Evolutionary conservation across 768 basidiomycete genomes (phyloP), one percentile per base, ranked within the genome.

Genomic region (Rhodocollybia butyracea): DNA sequence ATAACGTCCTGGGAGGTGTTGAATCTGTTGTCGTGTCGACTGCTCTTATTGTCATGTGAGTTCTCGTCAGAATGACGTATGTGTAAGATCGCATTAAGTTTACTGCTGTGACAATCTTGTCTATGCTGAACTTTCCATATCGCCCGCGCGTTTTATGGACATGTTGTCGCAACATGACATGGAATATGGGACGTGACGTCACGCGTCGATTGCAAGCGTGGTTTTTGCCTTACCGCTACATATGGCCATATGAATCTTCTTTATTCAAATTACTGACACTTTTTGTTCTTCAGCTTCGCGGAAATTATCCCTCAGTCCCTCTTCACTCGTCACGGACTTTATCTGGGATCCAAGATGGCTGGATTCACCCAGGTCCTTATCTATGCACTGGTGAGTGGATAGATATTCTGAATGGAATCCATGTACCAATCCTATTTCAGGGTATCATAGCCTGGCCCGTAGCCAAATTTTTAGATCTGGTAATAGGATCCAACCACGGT

Each of bases 291-390:
- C 62, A 94, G 91, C 56, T 95, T 94, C 67, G 75, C 92, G 24
- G 92, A 95, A 72, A 91, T 95, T 59, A 94, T 95, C 58, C 93
- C 93, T 0, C 93, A 96, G 64, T 91, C 90, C 1, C 74, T 95
- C n/a, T 96, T 91, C 69, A 91, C 91, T 21, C 88, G 93, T 34
- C 88, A 93, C 74, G 93, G 94, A 21, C 79, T 95, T 4, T 90
- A 88, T 61, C 81, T 96, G 43, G 92, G 93, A 32, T 91, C 92
- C 8, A 89, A 90, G 64, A 89, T 91, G 87, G 92, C 88, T 0
- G 76, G 77, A 1, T 78, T 88, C 39, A 87, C 89, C 1, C 81
- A 76, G 34, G 60, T 79, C 31, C 70, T 95, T 32, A 88, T 94
- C 3, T 88, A 83, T 72, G 69, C 76, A 19, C 62, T 93, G 66